Conservation (phyloP, 495 filamentous ascomycete genomes). For the Penicillium steckii region DNA sequence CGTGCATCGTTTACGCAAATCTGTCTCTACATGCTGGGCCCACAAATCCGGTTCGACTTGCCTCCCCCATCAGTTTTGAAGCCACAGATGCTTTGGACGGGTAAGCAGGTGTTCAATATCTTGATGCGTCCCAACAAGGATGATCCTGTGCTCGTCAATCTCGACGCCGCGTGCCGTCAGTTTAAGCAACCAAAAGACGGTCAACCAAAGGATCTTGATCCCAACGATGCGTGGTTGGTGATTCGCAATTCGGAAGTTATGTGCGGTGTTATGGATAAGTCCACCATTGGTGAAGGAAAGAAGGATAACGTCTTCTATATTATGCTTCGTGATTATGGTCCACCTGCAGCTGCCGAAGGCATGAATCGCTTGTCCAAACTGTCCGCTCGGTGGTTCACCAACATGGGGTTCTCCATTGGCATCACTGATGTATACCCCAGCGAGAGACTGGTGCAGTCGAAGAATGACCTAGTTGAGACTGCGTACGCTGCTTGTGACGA, state of each 20-base stretch:
- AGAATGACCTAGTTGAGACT: slow-evolving; percentile 69
- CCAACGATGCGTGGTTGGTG: slow-evolving; percentile 83
- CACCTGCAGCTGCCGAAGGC: slow-evolving; percentile 79
- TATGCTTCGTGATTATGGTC: slow-evolving; percentile 90
- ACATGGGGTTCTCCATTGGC: slow-evolving; percentile 94
- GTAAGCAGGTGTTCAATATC: slow-evolving; percentile 95
- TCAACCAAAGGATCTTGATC: slow-evolving; percentile 67
- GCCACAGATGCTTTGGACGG: slow-evolving; percentile 89
- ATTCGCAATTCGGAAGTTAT: slow-evolving; percentile 96
- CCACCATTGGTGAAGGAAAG: slow-evolving; percentile 91
- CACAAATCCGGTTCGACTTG: slow-evolving; percentile 74
- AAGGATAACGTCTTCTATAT: slow-evolving; percentile 98
- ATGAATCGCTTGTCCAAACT: slow-evolving; percentile 95
- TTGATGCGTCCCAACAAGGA: slow-evolving; percentile 87
- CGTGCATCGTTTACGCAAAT: slow-evolving; percentile 82
- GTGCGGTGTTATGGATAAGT: slow-evolving; percentile 98
- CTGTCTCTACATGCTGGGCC: slow-evolving; percentile 91
- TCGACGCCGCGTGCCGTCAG: slow-evolving; percentile 88
- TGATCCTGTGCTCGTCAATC: slow-evolving; percentile 79
- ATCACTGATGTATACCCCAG: slow-evolving; percentile 91
- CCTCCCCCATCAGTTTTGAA: slow-evolving; percentile 84
- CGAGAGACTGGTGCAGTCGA: slow-evolving; percentile 60
- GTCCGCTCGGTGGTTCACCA: slow-evolving; percentile 82
- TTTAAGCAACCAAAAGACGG: slow-evolving; percentile 57
- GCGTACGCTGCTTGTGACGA: slow-evolving; percentile 81